phyloP scores from a whole-genome alignment of 768 basidiomycete species.

The Asterophora parasitica region DNA sequence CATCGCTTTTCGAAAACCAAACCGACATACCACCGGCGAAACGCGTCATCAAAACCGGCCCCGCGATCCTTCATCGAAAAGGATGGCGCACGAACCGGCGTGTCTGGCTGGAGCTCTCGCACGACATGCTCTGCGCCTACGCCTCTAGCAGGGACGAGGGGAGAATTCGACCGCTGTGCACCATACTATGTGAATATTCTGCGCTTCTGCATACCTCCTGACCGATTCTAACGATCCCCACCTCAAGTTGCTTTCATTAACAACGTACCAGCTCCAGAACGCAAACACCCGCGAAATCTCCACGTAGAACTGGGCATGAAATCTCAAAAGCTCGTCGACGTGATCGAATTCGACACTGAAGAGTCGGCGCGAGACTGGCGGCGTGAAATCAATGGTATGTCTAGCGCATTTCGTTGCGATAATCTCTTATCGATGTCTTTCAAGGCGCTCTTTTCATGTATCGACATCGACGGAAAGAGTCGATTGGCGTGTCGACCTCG shows the following conservation, averaged over 20 bases:
- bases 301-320: slow-evolving; percentile 29
- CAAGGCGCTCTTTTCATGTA: slow-evolving; percentile 42
- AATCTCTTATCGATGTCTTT: not conserved
- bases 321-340: slow-evolving; percentile 20
- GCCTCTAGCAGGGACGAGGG: slow-evolving; percentile 51
- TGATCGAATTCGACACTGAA: slow-evolving; percentile 52
- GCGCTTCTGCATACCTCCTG: not conserved
- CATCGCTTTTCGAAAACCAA: slow-evolving; percentile 47
- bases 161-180: slow-evolving; percentile 46
- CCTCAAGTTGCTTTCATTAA: slow-evolving; percentile 44
- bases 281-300: slow-evolving; percentile 39
- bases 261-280: slow-evolving; percentile 39
- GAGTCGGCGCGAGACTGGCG: slow-evolving; percentile 50
- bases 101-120: slow-evolving; percentile 58
- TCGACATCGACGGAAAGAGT: slow-evolving; percentile 37
- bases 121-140: slow-evolving; percentile 57
- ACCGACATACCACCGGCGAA: slow-evolving; percentile 26
- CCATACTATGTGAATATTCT: slow-evolving; percentile 42
- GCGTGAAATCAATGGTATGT: slow-evolving; percentile 39
- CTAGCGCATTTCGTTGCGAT: not conserved
- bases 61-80: slow-evolving; percentile 41
- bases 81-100: slow-evolving; percentile 42
- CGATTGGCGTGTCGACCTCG: slow-evolving; percentile 22
- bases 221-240: not conserved
- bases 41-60: slow-evolving; percentile 44